Evolutionary conservation across 2,329 filamentous ascomycete species (phyloP).

Genomic region (Ophiostoma triangulosporum): DNA sequence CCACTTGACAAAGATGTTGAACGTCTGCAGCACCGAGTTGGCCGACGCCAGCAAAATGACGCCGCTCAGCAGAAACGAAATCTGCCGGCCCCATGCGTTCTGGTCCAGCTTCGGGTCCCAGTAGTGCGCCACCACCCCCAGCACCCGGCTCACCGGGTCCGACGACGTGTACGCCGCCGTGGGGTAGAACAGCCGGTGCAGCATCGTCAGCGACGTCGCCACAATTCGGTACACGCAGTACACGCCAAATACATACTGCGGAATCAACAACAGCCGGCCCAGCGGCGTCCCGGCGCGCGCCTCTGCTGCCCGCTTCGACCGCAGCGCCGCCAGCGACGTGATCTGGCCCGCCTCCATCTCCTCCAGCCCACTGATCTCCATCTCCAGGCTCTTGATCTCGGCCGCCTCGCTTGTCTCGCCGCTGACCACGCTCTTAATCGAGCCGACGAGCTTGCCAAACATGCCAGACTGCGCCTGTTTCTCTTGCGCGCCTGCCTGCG

Average conservation of each 20-base stretch:
- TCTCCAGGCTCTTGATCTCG: conserved; percentile 51
- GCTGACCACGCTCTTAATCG: conserved; percentile 34
- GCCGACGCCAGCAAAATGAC: conserved; percentile 73
- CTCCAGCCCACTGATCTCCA: conserved; percentile 69
- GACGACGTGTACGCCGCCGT: conserved; percentile 47
- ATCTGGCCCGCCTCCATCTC: conserved; percentile 64
- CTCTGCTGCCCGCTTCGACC: conserved; percentile 48
- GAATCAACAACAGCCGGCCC: conserved; percentile 50
- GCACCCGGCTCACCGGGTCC: conserved; percentile 73
- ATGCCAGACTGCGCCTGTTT: conserved; percentile 15
- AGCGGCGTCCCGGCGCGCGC: conserved; percentile 52
- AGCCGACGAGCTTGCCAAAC: conserved; percentile 60
- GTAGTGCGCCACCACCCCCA: conserved; percentile 68
- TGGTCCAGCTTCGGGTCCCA: conserved; percentile 76
- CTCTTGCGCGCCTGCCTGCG: background rate
- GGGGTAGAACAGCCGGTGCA: conserved; percentile 43
- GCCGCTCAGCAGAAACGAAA: conserved; percentile 71
- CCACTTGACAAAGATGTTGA: conserved; percentile 66
- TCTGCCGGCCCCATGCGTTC: conserved; percentile 69
- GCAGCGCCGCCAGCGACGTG: conserved; percentile 49
- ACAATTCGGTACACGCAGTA: conserved; percentile 78
- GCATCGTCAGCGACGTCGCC: conserved; percentile 54
- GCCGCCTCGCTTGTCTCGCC: conserved; percentile 42
- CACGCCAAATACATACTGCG: conserved; percentile 55
- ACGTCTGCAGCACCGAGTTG: conserved; percentile 73